Evolutionary conservation across 352 stramenopile species (phyloP).

Genomic region (Globisporangium perplexum): DNA sequence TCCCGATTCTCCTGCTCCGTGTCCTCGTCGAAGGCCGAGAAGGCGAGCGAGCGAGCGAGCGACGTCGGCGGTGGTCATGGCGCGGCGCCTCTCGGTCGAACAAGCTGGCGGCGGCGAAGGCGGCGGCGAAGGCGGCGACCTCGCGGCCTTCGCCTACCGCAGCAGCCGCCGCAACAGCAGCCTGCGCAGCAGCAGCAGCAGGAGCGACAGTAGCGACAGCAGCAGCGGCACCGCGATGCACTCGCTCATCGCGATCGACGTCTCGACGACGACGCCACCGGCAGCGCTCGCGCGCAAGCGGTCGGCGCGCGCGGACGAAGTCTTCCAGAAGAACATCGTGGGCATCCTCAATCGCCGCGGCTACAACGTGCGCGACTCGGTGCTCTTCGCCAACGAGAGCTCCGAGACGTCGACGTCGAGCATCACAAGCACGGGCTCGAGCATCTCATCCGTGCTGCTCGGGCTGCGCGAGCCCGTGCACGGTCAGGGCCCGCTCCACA

Average conservation of each 20-base stretch:
- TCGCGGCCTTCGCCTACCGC: not conserved
- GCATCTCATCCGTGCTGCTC: slow-evolving; percentile 64
- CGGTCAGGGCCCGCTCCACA: slow-evolving; percentile 71
- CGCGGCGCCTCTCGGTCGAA: not conserved
- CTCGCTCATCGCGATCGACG: slow-evolving; percentile 5
- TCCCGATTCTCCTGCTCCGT: not conserved
- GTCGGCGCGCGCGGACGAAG: slow-evolving; percentile 32
- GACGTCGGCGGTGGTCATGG: no score
- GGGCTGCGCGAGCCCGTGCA: slow-evolving; percentile 66
- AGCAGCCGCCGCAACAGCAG: no score
- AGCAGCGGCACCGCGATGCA: slow-evolving; percentile 3
- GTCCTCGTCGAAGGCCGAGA: no score
- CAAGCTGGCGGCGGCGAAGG: not conserved
- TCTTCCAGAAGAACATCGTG: slow-evolving; percentile 66
- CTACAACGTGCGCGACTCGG: slow-evolving; percentile 75
- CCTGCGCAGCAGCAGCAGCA: not conserved
- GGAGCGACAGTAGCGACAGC: slow-evolving; percentile 1
- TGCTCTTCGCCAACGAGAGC: slow-evolving; percentile 27
- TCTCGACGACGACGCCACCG: not conserved
- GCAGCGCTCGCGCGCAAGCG: slow-evolving; percentile 5
- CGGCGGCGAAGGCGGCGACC: not conserved
- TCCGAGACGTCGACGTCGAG: slow-evolving; percentile 53
- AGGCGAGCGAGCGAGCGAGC: no score
- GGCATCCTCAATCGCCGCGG: slow-evolving; percentile 77
- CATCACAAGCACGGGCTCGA: slow-evolving; percentile 54